phyloP scores from a whole-genome alignment of 805 yeast genomes.

The Soucietia sequanensis region DNA sequence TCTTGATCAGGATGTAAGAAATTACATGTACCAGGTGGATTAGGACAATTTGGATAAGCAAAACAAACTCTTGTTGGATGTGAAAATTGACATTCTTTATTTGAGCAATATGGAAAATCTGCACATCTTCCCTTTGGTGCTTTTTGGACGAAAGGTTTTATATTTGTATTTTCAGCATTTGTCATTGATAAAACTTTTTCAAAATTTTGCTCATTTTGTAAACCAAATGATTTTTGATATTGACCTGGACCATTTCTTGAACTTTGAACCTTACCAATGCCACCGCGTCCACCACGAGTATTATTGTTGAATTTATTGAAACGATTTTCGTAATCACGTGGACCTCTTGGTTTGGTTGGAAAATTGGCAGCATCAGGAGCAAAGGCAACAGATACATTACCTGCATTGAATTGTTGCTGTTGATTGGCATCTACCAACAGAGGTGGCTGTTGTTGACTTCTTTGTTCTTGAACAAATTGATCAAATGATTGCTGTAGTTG shows the following conservation, averaged over 20 bases:
- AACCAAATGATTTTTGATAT: conserved; percentile 28
- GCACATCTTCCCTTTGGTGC: conserved; percentile 65
- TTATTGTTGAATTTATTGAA: neutral
- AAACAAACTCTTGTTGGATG: conserved; percentile 81
- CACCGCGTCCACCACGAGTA: conserved; percentile 14
- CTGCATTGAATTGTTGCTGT: conserved; percentile 12
- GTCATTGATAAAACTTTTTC: conserved; percentile 40
- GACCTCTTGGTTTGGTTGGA: conserved; percentile 1
- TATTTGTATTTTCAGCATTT: conserved; percentile 19
- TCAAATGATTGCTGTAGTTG: conserved; percentile 6
- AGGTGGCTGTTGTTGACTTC: too few species aligned
- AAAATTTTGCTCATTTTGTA: conserved; percentile 41
- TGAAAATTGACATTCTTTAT: conserved; percentile 66
- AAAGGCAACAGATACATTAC: conserved; percentile 13
- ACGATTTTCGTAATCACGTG: neutral
- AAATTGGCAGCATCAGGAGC: conserved; percentile 2
- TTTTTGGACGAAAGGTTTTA: conserved; percentile 37
- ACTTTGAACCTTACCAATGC: conserved; percentile 17
- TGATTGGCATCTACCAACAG: neutral
- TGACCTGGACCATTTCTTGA: conserved; percentile 12
- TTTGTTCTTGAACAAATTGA: neutral
- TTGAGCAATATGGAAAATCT: conserved; percentile 69
- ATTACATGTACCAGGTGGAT: conserved; percentile 78
- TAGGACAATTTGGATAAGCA: conserved; percentile 74
- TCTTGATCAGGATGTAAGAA: conserved; percentile 86